These are phyloP conservation scores for Solanum corneliomulleri DNA, from an alignment of 257 asterid genomes.

Conservation along the genomic window DNA sequence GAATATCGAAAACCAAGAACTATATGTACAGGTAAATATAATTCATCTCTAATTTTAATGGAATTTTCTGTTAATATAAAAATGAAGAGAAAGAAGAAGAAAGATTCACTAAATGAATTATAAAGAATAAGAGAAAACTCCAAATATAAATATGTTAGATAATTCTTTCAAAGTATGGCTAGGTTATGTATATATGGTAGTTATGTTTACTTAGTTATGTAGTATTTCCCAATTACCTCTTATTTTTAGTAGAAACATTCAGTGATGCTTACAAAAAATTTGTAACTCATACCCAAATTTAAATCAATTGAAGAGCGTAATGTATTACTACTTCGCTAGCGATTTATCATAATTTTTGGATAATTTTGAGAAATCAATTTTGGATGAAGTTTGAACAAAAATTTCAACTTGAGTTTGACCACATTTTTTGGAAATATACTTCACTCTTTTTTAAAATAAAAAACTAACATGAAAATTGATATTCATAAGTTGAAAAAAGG, in stretches of 20 bases:
- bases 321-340: neutral
- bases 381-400: neutral
- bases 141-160: too few species aligned
- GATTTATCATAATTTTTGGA: neutral
- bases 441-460: neutral
- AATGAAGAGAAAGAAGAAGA: too few species aligned
- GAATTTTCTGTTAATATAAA: too few species aligned
- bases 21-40: too few species aligned
- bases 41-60: too few species aligned
- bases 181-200: neutral
- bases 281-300: neutral
- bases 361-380: neutral
- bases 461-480: neutral
- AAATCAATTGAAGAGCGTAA: neutral
- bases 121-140: too few species aligned
- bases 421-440: too few species aligned
- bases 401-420: neutral
- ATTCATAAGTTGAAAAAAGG: too few species aligned
- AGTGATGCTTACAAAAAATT: neutral
- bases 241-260: neutral
- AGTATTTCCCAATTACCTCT: neutral
- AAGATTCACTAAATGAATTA: too few species aligned
- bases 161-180: neutral
- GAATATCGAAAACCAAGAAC: neutral
- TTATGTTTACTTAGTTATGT: neutral